Base-by-base conservation (phyloP, 2,329 filamentous ascomycete species). In the Microcyclospora pomicola region DNA sequence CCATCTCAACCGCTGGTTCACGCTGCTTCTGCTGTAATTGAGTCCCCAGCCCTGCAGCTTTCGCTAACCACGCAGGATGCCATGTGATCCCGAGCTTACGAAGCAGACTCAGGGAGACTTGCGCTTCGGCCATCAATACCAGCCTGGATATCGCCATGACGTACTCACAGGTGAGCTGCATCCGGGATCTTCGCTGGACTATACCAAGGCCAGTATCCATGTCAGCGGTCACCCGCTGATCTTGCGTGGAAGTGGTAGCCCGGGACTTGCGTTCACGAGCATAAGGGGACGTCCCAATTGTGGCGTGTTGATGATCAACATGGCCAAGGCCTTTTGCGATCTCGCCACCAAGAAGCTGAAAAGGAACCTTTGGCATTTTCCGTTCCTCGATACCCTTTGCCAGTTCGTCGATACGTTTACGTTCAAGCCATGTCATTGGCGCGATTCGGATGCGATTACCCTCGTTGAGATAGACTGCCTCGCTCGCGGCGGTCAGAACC, bases 401-500 rank as follows among this genome's bases (percentile, higher is more conserved):
- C 2, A 93, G 67, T 52, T 96, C 85, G 33, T 77, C 71, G 9
- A 88, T 68, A 5, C 87, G 73, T 47, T 93, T 82, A 49, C 88
- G 82, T 55, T 98, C 91, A 2, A 96, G 66, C 88, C 91, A 98
- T 0, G 91, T 95, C 61, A 78, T 78, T 28, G 72, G 67, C 46
- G 77, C 77, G 2, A 93, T 66, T 43, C 75, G 78, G 36, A 96
- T 76, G 2, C 71, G 71, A 31, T 75, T 75, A 33, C 88, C 88
- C 59, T 96, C 88, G 44, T 95, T 94, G 9, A 98, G 67, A 54
- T 94, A 96, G 0, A 96, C 91, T 3, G 88, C 88, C 59, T 96
- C 87, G 50, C 85, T 94, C 1, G 91, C 91, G 59, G 92, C 88
- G 1, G 85, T 93, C 43, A 96, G 75, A 10, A 88, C 78, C 9